A percentile compares a stretch with the other conserved stretches of the same genome.
Conservation (phyloP, 768 basidiomycete genomes). For the Mycena rebaudengoi region DNA sequence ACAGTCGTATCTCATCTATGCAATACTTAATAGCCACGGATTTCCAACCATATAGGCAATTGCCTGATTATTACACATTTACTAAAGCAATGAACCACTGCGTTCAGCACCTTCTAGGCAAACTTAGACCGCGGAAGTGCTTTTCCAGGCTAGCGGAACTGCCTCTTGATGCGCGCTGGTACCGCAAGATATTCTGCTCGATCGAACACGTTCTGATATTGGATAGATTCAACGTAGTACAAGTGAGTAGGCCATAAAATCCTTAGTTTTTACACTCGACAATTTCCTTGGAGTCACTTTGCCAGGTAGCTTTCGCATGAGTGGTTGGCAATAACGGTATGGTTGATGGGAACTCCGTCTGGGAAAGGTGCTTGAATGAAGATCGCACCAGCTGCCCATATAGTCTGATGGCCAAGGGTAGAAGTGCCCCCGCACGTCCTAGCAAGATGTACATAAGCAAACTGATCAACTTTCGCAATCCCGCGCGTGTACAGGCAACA, state of each 20-base stretch:
- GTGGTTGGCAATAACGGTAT: conserved; percentile 24
- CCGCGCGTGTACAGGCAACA: conserved; percentile 7
- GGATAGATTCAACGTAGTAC: conserved; percentile 13
- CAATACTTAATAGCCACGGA: too few relatives aligned
- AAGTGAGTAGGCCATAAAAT: conserved; percentile 8
- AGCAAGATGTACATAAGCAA: conserved; percentile 10
- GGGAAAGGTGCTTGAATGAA: conserved; percentile 31
- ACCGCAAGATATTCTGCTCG: too few relatives aligned
- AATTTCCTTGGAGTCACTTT: conserved; percentile 11
- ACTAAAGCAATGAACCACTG: too few relatives aligned
- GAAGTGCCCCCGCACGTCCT: conserved; percentile 28
- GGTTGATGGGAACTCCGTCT: conserved; percentile 26
- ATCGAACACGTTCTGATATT: conserved; percentile 10
- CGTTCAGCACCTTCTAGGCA: too few relatives aligned
- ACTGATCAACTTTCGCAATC: conserved; percentile 2
- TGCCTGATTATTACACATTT: too few relatives aligned
- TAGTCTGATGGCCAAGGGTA: conserved; percentile 26
- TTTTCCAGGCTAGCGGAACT: background rate
- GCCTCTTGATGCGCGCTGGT: background rate
- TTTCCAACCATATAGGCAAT: too few relatives aligned
- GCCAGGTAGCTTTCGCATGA: conserved; percentile 13
- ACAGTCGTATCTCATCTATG: too few relatives aligned
- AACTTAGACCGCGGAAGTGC: too few relatives aligned
- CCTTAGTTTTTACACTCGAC: conserved; percentile 13
- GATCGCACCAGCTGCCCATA: conserved; percentile 28